Conservation (phyloP, 441 rosid species). For the Arabidopsis hybrid region DNA sequence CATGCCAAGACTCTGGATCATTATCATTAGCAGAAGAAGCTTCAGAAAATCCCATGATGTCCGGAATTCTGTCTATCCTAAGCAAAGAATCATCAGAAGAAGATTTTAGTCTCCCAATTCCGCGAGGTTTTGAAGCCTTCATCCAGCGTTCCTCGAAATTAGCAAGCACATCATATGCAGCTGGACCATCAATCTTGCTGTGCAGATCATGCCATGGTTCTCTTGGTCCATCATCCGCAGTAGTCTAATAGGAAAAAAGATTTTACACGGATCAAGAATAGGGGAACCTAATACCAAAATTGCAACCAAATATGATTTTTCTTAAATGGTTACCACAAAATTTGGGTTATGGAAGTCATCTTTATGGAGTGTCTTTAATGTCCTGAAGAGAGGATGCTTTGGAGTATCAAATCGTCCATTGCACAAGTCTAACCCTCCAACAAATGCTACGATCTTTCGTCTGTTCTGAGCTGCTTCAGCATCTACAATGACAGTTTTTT, state of each 20-base stretch:
- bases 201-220: constrained; percentile 85
- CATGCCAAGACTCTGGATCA: constrained; percentile 75
- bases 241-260: constrained; percentile 43
- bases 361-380: constrained; percentile 58
- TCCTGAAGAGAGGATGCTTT: constrained; percentile 60
- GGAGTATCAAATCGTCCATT: constrained; percentile 74
- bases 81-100: constrained; percentile 66
- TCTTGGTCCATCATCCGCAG: constrained; percentile 62
- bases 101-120: constrained; percentile 57
- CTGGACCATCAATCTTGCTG: constrained; percentile 70
- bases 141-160: constrained; percentile 81
- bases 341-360: constrained; percentile 59
- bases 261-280: constrained; percentile 14
- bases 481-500: constrained; percentile 79
- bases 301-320: constrained; percentile 5
- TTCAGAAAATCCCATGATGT: constrained; percentile 56
- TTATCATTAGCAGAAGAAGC: constrained; percentile 45
- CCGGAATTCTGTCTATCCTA: constrained; percentile 69
- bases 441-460: constrained; percentile 67
- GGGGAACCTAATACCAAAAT: neutral
- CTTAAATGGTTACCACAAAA: constrained; percentile 54
- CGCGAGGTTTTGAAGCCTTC: constrained; percentile 63
- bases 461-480: constrained; percentile 61
- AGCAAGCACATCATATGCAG: constrained; percentile 70
- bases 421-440: constrained; percentile 79